Evolutionary conservation across 2,329 filamentous ascomycete genomes (phyloP), one percentile per base, ranked within the genome.

Genomic region (Penicillium thymicola): DNA sequence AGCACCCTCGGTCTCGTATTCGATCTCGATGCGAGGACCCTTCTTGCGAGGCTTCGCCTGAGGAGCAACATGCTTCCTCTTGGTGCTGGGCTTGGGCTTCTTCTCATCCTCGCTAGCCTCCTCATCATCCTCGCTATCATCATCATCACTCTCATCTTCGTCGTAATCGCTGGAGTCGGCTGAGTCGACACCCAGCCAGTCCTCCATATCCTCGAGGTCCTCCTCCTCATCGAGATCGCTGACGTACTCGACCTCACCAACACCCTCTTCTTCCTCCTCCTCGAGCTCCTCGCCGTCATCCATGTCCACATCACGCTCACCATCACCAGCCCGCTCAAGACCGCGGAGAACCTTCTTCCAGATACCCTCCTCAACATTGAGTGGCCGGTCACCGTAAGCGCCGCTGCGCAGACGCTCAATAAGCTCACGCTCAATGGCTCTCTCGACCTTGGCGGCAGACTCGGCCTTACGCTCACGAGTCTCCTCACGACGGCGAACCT

Each of bases 341-440:
- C 91, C 91, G 59, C 87, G 86, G 66, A 99, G 85, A 8, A 99
- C 94, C 83, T 92, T 96, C 83, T 95, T 95, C 94, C 94, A 99
- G 59, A 99, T 91, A 14, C 85, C 83, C 74, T 97, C 92, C 74
- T 95, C 94, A 50, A 96, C 92, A 72, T 99, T 99, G 63, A 99
- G 81, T 41, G 94, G 94, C 72, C 90, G 86, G 67, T 97, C 92
- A 53, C 94, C 94, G 75, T 99, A 97, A 3, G 92, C 92, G 44
- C 94, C 94, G 70, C 91, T 92, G 63, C 92, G 84, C 74, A 99
- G 78, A 66, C 94, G 82, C 76, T 97, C 91, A 66, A 99, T 89
- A 64, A 99, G 81, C 77, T 97, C 93, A 54, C 94, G 82, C 82
- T 99, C 94, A 74, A 99, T 97, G 8, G 92, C 92, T 63, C 91